phyloP scores from a whole-genome alignment of 139 green algal species.

The Asterochloris erici region DNA sequence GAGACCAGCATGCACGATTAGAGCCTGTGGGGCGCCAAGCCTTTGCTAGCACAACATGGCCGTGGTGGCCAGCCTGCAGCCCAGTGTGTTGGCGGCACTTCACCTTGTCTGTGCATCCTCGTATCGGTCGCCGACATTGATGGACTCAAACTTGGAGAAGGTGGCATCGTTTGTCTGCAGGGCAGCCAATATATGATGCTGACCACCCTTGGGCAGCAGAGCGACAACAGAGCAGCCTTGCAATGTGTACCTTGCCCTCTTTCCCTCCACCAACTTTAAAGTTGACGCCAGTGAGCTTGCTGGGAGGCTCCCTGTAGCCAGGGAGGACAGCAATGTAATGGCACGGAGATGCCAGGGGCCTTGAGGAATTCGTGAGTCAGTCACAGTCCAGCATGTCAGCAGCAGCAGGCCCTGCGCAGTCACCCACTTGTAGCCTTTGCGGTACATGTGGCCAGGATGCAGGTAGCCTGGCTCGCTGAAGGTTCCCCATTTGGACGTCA shows the following conservation, averaged over 20 bases:
- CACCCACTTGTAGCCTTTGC: constrained; percentile 17
- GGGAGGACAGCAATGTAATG: no score
- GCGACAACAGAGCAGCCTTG: background rate
- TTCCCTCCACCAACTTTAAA: background rate
- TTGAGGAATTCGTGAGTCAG: no score
- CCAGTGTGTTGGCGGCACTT: background rate
- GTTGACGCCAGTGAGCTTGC: background rate
- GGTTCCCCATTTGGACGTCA: constrained; percentile 40
- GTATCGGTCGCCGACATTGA: constrained; percentile 48
- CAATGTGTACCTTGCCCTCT: background rate
- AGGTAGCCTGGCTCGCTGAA: constrained; percentile 35
- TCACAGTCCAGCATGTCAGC: no score
- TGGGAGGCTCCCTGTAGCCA: background rate
- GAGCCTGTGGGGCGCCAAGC: no score
- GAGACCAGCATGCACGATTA: no score
- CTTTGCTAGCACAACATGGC: no score
- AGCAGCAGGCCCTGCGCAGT: no score
- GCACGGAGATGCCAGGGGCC: no score
- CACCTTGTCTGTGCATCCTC: constrained; percentile 31
- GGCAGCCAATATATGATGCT: background rate
- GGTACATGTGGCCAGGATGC: constrained; percentile 23
- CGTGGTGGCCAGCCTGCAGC: background rate
- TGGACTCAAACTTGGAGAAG: constrained; percentile 56
- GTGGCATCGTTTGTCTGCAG: constrained; percentile 52
- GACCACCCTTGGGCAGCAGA: background rate